Conservation (phyloP, 2,329 filamentous ascomycete genomes). For the Penicillium sp. region DNA sequence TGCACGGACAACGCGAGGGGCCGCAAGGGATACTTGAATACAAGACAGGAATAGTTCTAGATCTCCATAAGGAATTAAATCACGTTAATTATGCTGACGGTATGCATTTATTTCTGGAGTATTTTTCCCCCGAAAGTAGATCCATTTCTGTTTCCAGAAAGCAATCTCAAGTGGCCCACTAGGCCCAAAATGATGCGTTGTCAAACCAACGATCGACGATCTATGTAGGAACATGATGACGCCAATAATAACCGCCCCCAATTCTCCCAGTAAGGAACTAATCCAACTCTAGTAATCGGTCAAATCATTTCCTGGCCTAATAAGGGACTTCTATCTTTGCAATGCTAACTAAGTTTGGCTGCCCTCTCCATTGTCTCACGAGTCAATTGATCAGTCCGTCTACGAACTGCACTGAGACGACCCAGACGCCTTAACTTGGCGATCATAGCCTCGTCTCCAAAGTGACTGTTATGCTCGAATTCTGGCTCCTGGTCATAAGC, state of each 20-base stretch:
- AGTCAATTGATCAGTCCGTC: conserved; percentile 54
- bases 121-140: not conserved
- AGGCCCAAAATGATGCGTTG: not conserved
- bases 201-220: conserved; percentile 1
- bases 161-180: not conserved
- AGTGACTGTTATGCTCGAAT: conserved; percentile 71
- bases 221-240: not conserved
- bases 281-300: not conserved
- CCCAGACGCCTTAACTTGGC: conserved; percentile 56
- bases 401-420: conserved; percentile 53
- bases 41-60: not conserved
- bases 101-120: not conserved
- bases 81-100: not conserved
- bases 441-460: conserved; percentile 69
- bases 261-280: not conserved
- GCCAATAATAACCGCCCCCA: not conserved
- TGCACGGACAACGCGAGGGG: conserved; percentile 19
- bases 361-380: conserved; percentile 53
- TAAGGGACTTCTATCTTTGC: not conserved
- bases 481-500: conserved; percentile 81
- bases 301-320: not conserved
- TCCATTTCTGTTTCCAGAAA: not conserved
- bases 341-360: conserved; percentile 45
- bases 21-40: conserved; percentile 11
- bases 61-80: not conserved